Base-by-base conservation (phyloP, 2,329 filamentous ascomycete genomes). In the Hypomyces rosellus region DNA sequence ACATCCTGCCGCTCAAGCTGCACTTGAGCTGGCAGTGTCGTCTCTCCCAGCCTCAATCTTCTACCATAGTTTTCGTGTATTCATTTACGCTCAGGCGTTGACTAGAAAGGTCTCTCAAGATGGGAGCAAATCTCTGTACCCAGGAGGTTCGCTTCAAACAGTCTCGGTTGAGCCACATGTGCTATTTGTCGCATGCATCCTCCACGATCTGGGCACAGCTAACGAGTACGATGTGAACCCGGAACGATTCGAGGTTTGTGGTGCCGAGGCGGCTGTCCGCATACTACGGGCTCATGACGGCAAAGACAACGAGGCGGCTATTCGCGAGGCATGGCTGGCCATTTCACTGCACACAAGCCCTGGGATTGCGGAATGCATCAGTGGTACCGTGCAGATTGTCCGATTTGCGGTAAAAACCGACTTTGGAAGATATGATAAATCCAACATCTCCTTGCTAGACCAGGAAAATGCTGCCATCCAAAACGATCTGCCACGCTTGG, bases 141-240 rank as follows among this genome's bases (percentile, higher is more conserved):
- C 9, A 44, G 44, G 5, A 36, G 44, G 39, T 13, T 13, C 45
- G 12, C 46, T 51, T 18, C 42, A 37, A 3, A 30, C 33, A 7
- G 14, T 47, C 25, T 13, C 49, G 4, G 20, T 51, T 15, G 38
- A 51, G 14, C 49, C 49, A 2, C 44, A 51, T 36, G 49, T 51
- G 8, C 49, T 51, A 20, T 51, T 51, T 22, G 49, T 51, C 33
- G 49, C 49, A 4, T 51, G 49, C 40, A 51, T 51, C 39, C 46
- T 39, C 38, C 49, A 51, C 13, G 49, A 51, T 14, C 20, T 51
- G 12, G 46, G 49, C 45, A 47, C 44, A 5, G 37, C 38, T 5
- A 33, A 47, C 13, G 47, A 47, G 16, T 51, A 51, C 4, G 49
- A 51, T 37, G 18, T 14, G 18, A 46, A 39, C 22, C 44, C 49